These are phyloP conservation scores for Boechera divaricarpa DNA, from an alignment of 345 rosid genomes.

Conservation along the genomic window DNA sequence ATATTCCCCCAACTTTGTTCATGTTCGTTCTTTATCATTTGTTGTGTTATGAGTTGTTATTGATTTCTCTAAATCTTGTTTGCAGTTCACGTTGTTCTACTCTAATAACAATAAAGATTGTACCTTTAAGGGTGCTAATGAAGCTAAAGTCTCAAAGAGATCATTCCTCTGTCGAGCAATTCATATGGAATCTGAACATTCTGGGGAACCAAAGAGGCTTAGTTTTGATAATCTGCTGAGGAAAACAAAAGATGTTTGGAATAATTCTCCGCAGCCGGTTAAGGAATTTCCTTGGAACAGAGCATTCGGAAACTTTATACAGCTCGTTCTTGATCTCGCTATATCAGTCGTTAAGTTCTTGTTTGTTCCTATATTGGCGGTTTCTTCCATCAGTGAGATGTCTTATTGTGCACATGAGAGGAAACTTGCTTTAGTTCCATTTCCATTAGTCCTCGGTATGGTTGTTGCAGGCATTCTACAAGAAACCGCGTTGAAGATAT, in stretches of 20 bases:
- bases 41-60: neutral
- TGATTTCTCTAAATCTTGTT: neutral
- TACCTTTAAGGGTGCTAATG: conserved; percentile 38
- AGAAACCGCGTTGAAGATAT: conserved; percentile 65
- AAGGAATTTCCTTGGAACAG: conserved; percentile 86
- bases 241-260: conserved; percentile 65
- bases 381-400: conserved; percentile 94
- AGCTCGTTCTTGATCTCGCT: conserved; percentile 71
- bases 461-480: conserved; percentile 59
- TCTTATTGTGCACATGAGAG: conserved; percentile 91
- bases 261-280: conserved; percentile 69
- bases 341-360: conserved; percentile 70
- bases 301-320: conserved; percentile 70
- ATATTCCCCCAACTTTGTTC: neutral
- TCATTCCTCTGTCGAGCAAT: conserved; percentile 51
- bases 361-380: conserved; percentile 68
- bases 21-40: neutral
- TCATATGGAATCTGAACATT: conserved; percentile 65
- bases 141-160: conserved; percentile 40
- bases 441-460: conserved; percentile 74
- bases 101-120: conserved; percentile 27
- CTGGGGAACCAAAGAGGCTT: conserved; percentile 63
- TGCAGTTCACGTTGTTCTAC: conserved; percentile 30
- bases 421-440: conserved; percentile 67
- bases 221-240: conserved; percentile 52